Base-by-base conservation (phyloP, 176 grass and related monocot species). In the Pontederia crassipes region DNA sequence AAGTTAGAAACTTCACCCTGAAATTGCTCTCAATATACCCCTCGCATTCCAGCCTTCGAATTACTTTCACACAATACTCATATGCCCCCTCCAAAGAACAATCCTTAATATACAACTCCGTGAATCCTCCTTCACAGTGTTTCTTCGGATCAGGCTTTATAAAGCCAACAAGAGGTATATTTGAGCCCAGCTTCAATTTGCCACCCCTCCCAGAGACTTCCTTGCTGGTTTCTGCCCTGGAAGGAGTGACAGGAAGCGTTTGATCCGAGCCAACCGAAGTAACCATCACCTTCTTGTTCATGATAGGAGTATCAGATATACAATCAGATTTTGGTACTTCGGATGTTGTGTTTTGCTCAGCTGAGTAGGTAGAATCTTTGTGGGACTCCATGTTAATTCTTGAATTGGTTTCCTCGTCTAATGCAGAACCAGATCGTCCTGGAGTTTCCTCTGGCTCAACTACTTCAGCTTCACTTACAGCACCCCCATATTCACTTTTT, bases 1-100 rank as follows among this genome's bases (percentile, higher is more conserved):
- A 97, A 52, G 92, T 91, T 53, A 97, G 55, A 68, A 97, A 97
- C 76, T 97, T 97, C 46, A 97, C 77, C 59, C 92, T 88, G 66
- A 97, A 97, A 66, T 80, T 88, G 47, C 81, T 83, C 64, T 91
- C 92, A 9, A 97, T 88, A 52, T 82, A 78, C 32, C 92, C 84
- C 64, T 97, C 87, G 45, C 87, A 85, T 46, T 97, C 92, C 67
- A 97, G 69, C 83, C 87, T 82, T 68, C 87, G 88, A 28, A 97
- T 61, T 49, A 98, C 84, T 84, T 66, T 89, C 57, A 98, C 93
- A 69, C 87, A 92, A 74, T 88, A 92, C 64, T 98, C 87, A 18
- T 81, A 98, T 18, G 83, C 74, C 51, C 80, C 90, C 74, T 95
- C 86, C 0, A 75, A 62, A 8, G 62, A 77, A 46, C 58, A 72